Evolutionary conservation across 345 rosid genomes (phyloP).

Genomic region (Brassica carinata): DNA sequence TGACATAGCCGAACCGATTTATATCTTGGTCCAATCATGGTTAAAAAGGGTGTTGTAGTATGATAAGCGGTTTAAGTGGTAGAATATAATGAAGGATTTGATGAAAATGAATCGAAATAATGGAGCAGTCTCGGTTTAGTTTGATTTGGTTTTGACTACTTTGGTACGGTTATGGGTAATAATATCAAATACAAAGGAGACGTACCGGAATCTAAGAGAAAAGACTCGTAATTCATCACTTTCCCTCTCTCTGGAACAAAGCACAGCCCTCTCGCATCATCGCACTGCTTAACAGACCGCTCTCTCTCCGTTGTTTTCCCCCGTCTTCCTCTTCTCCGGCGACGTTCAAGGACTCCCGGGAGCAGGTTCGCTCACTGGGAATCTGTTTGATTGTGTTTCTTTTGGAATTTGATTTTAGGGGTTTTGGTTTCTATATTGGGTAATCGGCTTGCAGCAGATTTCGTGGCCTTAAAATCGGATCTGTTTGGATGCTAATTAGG

Average conservation of each 20-base stretch:
- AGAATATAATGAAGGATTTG: not conserved
- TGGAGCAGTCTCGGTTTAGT: not conserved
- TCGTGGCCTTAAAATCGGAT: conserved; percentile 60
- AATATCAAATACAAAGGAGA: not conserved
- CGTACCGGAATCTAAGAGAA: conserved; percentile 42
- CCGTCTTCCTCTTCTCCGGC: conserved; percentile 21
- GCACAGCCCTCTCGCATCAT: conserved; percentile 35
- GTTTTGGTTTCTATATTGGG: not conserved
- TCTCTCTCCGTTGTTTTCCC: conserved; percentile 5
- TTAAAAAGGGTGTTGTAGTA: not conserved
- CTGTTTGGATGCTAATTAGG: conserved; percentile 11
- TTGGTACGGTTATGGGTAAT: conserved; percentile 16
- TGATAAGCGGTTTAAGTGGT: too few relatives aligned
- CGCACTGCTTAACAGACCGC: conserved; percentile 22
- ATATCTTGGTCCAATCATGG: conserved; percentile 6
- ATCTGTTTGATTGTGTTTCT: conserved; percentile 2
- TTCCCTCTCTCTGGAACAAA: conserved; percentile 36
- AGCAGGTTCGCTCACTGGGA: conserved; percentile 28
- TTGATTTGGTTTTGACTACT: not conserved
- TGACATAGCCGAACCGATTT: conserved; percentile 11
- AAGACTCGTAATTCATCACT: conserved; percentile 46
- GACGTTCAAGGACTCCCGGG: not conserved
- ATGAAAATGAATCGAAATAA: not conserved
- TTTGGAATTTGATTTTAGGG: not conserved
- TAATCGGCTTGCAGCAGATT: conserved; percentile 26